Evolutionary conservation across 2,329 filamentous ascomycete genomes (phyloP).

Genomic region (Diaporthe citrichinensis): DNA sequence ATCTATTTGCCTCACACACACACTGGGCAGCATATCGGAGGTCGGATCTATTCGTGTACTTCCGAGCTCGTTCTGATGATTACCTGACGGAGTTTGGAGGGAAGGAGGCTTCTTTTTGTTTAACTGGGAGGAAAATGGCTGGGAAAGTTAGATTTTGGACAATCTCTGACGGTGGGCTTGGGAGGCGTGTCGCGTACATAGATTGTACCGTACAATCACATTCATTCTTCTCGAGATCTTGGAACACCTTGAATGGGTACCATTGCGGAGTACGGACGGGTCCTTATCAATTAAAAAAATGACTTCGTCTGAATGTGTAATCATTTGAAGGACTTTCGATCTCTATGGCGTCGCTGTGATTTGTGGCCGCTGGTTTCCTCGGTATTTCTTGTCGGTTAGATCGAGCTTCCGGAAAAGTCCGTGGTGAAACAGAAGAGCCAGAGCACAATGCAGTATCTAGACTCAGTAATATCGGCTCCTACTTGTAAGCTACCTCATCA

Average conservation of each 20-base stretch:
- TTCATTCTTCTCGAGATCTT: background rate
- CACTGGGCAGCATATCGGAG: slow-evolving; percentile 8
- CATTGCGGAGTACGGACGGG: background rate
- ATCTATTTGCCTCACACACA: background rate
- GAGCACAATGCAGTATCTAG: background rate
- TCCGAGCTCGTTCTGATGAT: slow-evolving; percentile 21
- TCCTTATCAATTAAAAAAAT: background rate
- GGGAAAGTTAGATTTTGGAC: slow-evolving; percentile 30
- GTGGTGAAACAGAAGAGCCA: background rate
- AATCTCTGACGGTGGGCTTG: slow-evolving; percentile 13
- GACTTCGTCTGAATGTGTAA: background rate
- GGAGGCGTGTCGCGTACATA: slow-evolving; percentile 20
- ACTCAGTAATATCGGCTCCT: background rate
- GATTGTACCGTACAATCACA: slow-evolving; percentile 20
- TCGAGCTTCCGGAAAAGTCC: background rate
- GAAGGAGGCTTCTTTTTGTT: background rate
- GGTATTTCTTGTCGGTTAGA: background rate
- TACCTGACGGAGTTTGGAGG: slow-evolving; percentile 31
- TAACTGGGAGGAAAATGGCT: slow-evolving; percentile 25
- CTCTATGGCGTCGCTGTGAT: background rate
- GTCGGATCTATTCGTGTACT: background rate
- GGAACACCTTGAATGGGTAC: background rate
- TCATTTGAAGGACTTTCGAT: background rate
- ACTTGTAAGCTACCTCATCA: background rate
- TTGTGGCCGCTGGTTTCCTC: background rate